phyloP scores from a whole-genome alignment of 495 filamentous ascomycete genomes.

The Jackrogersella multiformis region DNA sequence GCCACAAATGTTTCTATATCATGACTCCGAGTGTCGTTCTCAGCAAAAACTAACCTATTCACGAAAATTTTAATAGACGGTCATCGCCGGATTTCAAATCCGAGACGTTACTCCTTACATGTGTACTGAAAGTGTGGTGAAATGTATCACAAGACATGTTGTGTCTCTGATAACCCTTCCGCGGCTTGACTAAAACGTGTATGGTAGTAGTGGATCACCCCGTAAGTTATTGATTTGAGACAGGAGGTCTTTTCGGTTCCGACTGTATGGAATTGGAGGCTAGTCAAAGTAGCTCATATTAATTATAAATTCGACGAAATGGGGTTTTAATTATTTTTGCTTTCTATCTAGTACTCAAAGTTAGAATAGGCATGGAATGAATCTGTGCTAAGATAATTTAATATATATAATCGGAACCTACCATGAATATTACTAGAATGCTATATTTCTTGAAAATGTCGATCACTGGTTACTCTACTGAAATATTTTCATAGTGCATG shows the following conservation, averaged over 20 bases:
- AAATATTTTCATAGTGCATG: too few relatives aligned
- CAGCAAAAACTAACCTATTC: not conserved
- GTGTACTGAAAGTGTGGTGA: not conserved
- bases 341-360: too few relatives aligned
- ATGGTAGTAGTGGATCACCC: not conserved
- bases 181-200: not conserved
- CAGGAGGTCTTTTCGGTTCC: not conserved
- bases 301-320: too few relatives aligned
- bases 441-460: too few relatives aligned
- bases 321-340: too few relatives aligned
- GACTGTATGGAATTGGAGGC: not conserved
- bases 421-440: too few relatives aligned
- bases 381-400: too few relatives aligned
- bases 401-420: too few relatives aligned
- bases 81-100: not conserved
- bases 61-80: not conserved
- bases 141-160: not conserved
- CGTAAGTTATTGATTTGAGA: not conserved
- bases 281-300: too few relatives aligned
- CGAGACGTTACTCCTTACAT: not conserved
- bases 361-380: too few relatives aligned
- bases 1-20: not conserved
- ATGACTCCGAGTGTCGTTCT: not conserved
- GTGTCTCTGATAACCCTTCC: not conserved
- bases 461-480: too few relatives aligned